Evolutionary conservation across 179 eudicot genomes (phyloP).

Genomic region (Camellia oleifera): DNA sequence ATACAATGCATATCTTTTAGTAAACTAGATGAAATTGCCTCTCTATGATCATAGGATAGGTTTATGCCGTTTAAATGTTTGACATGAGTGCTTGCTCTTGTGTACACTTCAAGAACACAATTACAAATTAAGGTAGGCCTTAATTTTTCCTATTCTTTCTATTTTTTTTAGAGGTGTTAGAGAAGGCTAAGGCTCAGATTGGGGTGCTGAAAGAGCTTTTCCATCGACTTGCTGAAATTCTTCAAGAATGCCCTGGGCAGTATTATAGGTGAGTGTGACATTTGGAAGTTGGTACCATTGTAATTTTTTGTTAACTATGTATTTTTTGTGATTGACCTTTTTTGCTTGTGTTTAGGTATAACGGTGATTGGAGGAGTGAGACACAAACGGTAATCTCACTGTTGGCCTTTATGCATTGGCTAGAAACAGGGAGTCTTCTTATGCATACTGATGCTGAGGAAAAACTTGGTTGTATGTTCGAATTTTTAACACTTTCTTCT

Average conservation of each 20-base stretch:
- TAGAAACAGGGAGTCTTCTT: conserved; percentile 86
- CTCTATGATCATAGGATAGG: background rate
- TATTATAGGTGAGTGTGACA: conserved; percentile 65
- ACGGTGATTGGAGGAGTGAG: conserved; percentile 93
- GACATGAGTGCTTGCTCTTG: background rate
- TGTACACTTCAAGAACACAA: background rate
- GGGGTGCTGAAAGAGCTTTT: conserved; percentile 56
- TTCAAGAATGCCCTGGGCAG: conserved; percentile 78
- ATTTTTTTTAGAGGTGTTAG: conserved; percentile 59
- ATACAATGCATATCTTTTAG: too few relatives aligned
- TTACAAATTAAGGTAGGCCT: background rate
- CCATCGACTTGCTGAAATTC: conserved; percentile 65
- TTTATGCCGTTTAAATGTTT: background rate
- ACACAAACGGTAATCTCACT: conserved; percentile 78
- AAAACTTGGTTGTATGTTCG: conserved; percentile 73
- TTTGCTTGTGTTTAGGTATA: conserved; percentile 50
- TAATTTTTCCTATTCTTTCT: background rate
- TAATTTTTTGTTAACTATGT: conserved; percentile 1
- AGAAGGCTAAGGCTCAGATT: conserved; percentile 71
- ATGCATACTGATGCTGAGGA: conserved; percentile 83
- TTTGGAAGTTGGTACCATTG: background rate
- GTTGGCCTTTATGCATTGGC: conserved; percentile 93
- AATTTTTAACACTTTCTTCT: background rate
- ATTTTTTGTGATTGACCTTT: background rate
- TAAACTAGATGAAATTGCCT: too few relatives aligned